A percentile compares a stretch with the other conserved stretches of the same genome.
phyloP scores from a whole-genome alignment of 768 basidiomycete genomes.

The Rhizopogon vinicolor region DNA sequence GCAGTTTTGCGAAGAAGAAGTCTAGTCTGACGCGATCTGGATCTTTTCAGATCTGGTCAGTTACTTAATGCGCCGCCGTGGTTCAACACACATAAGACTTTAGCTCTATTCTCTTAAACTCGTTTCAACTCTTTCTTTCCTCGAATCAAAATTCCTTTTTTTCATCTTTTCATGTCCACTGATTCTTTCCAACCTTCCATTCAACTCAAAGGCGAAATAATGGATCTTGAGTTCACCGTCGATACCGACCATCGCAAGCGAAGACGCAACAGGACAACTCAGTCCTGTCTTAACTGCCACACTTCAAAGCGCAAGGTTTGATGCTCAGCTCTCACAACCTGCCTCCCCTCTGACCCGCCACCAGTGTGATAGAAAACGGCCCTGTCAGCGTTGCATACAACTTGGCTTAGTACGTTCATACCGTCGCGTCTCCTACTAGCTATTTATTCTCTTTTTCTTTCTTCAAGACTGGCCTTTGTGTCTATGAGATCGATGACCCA shows the following conservation, averaged over 20 bases:
- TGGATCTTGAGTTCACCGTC: slow-evolving; percentile 71
- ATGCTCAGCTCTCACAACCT: not conserved
- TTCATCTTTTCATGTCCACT: slow-evolving; percentile 42
- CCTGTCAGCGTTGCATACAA: slow-evolving; percentile 88
- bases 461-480: slow-evolving; percentile 95
- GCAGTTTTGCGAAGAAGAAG: slow-evolving; percentile 29
- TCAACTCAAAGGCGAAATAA: slow-evolving; percentile 71
- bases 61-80: slow-evolving; percentile 59
- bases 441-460: slow-evolving; percentile 7
- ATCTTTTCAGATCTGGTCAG: slow-evolving; percentile 30
- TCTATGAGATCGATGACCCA: slow-evolving; percentile 92
- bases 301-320: slow-evolving; percentile 89
- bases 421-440: slow-evolving; percentile 1
- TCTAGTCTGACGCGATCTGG: slow-evolving; percentile 41
- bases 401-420: slow-evolving; percentile 65
- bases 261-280: slow-evolving; percentile 87
- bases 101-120: slow-evolving; percentile 42
- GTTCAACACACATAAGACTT: slow-evolving; percentile 44
- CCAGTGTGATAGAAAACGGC: slow-evolving; percentile 89
- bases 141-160: slow-evolving; percentile 10
- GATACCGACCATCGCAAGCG: slow-evolving; percentile 79
- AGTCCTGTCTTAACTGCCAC: slow-evolving; percentile 86
- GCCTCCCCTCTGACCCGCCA: slow-evolving; percentile 5
- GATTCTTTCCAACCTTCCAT: slow-evolving; percentile 47
- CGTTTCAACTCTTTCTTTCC: slow-evolving; percentile 40